Evolutionary conservation across 2,329 filamentous ascomycete genomes (phyloP).

Genomic region (Fusarium sp.): DNA sequence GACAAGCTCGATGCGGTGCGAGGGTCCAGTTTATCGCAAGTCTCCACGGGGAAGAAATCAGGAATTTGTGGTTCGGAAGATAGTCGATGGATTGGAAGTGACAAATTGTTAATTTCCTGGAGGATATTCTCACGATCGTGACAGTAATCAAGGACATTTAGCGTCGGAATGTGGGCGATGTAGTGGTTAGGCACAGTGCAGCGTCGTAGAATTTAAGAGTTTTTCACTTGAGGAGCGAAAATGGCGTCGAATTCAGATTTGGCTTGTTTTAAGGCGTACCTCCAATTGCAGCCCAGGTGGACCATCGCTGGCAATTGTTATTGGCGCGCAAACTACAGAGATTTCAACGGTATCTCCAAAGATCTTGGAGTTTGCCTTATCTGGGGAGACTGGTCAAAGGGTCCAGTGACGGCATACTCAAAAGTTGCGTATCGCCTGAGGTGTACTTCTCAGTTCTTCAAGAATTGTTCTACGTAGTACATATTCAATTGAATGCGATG

Average conservation of each 20-base stretch:
- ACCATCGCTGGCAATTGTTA: neutral
- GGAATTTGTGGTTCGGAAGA: neutral
- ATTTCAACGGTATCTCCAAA: constrained; percentile 2
- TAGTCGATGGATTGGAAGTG: neutral
- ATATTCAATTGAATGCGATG: neutral
- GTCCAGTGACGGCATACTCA: neutral
- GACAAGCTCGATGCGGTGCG: constrained; percentile 5
- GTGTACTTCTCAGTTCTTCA: neutral
- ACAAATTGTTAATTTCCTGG: constrained; percentile 3
- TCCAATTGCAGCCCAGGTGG: constrained; percentile 9
- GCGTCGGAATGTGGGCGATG: neutral
- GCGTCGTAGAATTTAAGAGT: neutral
- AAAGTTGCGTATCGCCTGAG: neutral
- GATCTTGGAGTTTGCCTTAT: neutral
- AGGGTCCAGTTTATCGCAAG: constrained; percentile 14
- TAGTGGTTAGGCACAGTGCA: neutral
- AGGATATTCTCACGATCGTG: no score
- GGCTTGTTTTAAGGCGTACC: neutral
- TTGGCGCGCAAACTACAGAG: constrained; percentile 3
- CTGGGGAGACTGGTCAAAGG: constrained; percentile 6
- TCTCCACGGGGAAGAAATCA: neutral
- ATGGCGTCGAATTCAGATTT: neutral
- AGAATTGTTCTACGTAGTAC: no score
- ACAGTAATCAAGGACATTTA: neutral
- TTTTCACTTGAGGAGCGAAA: constrained; percentile 18